Conservation (phyloP, 768 basidiomycete genomes). For the Trametes punicea region DNA sequence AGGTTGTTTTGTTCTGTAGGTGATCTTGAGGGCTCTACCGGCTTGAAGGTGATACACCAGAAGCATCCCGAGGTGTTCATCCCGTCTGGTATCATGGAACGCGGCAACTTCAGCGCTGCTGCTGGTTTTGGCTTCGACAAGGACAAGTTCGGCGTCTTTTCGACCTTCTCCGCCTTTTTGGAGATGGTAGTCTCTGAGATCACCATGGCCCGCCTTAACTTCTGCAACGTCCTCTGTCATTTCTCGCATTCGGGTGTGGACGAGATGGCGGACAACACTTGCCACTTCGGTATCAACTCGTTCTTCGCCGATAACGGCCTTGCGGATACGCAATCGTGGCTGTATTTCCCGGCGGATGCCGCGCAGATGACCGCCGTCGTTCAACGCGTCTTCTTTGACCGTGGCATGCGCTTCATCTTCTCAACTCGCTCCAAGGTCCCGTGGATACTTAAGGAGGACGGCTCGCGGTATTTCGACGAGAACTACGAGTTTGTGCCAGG, state of each 20-base stretch:
- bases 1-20: slow-evolving; percentile 36
- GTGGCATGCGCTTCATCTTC: slow-evolving; percentile 81
- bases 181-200: slow-evolving; percentile 90
- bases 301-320: slow-evolving; percentile 89
- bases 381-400: slow-evolving; percentile 76
- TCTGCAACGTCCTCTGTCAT: slow-evolving; percentile 84
- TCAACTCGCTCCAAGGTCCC: slow-evolving; percentile 90
- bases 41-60: slow-evolving; percentile 83
- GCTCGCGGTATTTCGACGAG: slow-evolving; percentile 62
- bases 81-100: slow-evolving; percentile 64
- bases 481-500: slow-evolving; percentile 80
- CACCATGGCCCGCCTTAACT: slow-evolving; percentile 90
- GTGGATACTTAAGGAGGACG: slow-evolving; percentile 76
- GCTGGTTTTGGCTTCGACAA: slow-evolving; percentile 77
- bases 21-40: slow-evolving; percentile 87
- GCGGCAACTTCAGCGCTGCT: slow-evolving; percentile 32
- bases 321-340: slow-evolving; percentile 68
- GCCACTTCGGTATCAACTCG: slow-evolving; percentile 76
- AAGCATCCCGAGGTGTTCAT: slow-evolving; percentile 88
- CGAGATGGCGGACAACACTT: slow-evolving; percentile 63
- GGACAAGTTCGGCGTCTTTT: slow-evolving; percentile 84
- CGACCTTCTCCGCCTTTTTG: slow-evolving; percentile 88
- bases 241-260: slow-evolving; percentile 89
- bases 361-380: slow-evolving; percentile 78
- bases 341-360: slow-evolving; percentile 88